Evolutionary conservation across 495 filamentous ascomycete species (phyloP), one percentile per base, ranked within the genome.

Genomic region (Oidiodendron maius): DNA sequence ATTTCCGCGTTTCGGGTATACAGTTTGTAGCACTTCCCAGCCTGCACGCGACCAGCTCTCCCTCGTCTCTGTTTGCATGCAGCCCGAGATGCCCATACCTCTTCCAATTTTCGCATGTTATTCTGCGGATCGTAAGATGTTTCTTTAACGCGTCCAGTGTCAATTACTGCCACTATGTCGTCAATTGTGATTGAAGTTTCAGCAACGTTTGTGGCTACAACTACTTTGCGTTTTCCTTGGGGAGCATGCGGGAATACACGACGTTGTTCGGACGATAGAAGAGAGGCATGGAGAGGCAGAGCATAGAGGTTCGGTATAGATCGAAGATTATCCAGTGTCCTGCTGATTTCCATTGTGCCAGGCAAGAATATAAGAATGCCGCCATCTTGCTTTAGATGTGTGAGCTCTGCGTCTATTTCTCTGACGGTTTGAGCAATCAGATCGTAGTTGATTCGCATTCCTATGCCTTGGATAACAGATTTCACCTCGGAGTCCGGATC

Each of bases 121-220:
- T 86, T 91, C 49, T 84, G 81, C 0, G 90, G 82, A 63, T 96
- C 91, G 56, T 91, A 98, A 56, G 84, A 90, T 0, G 91, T 97
- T 66, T 98, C 93, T 63, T 97, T 97, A 17, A 98, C 91, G 24
- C 87, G 81, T 15, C 93, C 93, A 5, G 85, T 90, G 60, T 98
- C 93, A 44, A 98, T 94, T 41, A 98, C 94, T 18, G 90, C 93
- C 11, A 97, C 91, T 26, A 97, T 85, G 58, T 98, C 93, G 48
- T 93, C 87, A 43, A 98, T 98, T 0, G 93, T 98, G 59, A 98
- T 97, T 9, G 93, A 97, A 0, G 93, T 98, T 62, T 98, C 93
- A 2, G 93, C 93, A 13, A 98, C 91, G 55, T 98, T 98, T 13
- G 93, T 98, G 1, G 93, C 86, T 10, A 87, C 86, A 18, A 98